Base-by-base conservation (phyloP, 805 yeast species). In the Metschnikowia dekortorum region DNA sequence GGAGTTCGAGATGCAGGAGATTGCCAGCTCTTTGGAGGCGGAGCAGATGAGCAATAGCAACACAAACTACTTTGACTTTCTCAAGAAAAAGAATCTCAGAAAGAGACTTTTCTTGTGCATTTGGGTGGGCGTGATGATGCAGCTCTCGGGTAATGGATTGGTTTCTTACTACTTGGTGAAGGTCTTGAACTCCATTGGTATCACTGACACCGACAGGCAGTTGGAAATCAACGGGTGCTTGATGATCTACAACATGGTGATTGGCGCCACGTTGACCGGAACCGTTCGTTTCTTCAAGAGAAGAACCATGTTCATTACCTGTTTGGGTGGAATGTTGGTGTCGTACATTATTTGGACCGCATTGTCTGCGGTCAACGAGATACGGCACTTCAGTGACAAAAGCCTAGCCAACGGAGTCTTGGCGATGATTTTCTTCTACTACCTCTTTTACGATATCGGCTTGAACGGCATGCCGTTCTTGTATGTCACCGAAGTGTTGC, bases 131-230 rank as follows among this genome's bases (percentile, higher is more conserved):
- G 53, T 62, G 32, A 59, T 74, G 53, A 68, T 68, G 75, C 81
- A 76, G 58, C 58, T 75, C 38, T 74, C 80, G 14, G 83, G 83
- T 58, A 78, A 76, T 56, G 80, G 80, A 50, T 64, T 79, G 52
- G 78, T 78, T 29, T 73, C 80, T 4, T 79, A 77, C 69, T 79
- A 79, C 62, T 65, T 79, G 53, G 67, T 71, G 51, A 69, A 72
- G 57, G 84, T 81, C 11, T 70, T 81, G 55, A 60, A 65, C 51
- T 73, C 81, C 29, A 78, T 81, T 60, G 84, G 85, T 51, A 76
- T 80, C 57, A 76, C 78, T 43, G 69, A 68, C n/a, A 47, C 48
- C 9, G 51, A 47, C 42, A 47, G 16, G 33, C 80, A 80, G 62
- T 70, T 79, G 49, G 61, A 74, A 46, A 72, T 79, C 60, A 80